Evolutionary conservation across 2,329 filamentous ascomycete species (phyloP).

Genomic region (Botrytis byssoidea): DNA sequence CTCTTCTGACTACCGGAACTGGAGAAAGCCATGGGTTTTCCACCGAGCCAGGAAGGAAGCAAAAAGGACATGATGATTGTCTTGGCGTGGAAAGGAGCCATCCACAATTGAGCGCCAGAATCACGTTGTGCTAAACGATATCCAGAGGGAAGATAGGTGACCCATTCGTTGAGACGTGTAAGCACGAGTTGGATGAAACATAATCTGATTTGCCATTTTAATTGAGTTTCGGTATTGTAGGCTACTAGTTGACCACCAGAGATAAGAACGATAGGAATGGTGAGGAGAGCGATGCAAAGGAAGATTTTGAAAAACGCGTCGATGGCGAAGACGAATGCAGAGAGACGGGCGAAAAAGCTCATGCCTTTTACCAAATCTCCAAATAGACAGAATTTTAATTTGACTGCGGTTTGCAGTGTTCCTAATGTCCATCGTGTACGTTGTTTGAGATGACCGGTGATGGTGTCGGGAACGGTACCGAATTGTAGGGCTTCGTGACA

Average conservation of each 20-base stretch:
- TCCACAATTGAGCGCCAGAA: conserved; percentile 58
- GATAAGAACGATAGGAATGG: conserved; percentile 58
- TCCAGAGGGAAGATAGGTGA: conserved; percentile 58
- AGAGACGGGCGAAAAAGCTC: conserved; percentile 57
- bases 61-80: conserved; percentile 58
- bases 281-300: conserved; percentile 53
- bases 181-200: conserved; percentile 52
- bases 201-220: conserved; percentile 57
- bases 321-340: conserved; percentile 56
- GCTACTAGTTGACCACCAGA: conserved; percentile 58
- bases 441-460: conserved; percentile 55
- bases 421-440: conserved; percentile 49
- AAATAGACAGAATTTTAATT: conserved; percentile 59
- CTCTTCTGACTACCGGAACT: conserved; percentile 58
- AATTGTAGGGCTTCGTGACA: conserved; percentile 60
- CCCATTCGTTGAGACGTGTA: conserved; percentile 56
- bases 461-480: conserved; percentile 58
- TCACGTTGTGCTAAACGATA: conserved; percentile 59
- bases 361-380: conserved; percentile 53
- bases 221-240: conserved; percentile 51
- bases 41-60: conserved; percentile 59
- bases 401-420: conserved; percentile 55
- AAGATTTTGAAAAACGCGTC: conserved; percentile 57
- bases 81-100: conserved; percentile 60
- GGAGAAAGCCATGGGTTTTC: conserved; percentile 57